Evolutionary conservation across 495 filamentous ascomycete genomes (phyloP), one percentile per base, ranked within the genome.

Genomic region (Xylaria acuta): DNA sequence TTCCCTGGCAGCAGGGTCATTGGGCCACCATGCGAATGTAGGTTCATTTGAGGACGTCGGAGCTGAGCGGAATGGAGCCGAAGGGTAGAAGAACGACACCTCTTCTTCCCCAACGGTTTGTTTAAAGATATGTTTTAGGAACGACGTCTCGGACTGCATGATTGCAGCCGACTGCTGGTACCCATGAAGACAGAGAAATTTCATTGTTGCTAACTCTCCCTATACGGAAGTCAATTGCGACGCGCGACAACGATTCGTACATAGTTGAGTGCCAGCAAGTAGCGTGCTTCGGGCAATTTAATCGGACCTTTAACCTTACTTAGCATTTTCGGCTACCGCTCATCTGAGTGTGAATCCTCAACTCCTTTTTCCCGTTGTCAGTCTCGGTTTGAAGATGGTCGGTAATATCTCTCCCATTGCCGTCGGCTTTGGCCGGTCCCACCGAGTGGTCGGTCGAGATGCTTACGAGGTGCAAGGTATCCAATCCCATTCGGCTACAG

Each of bases 81-180:
- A 60, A 30, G 56, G 56, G 32, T 60, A 60, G 16, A 34, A 60
- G 6, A 60, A n/a, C 18, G 27, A 34, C 16, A 60, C 43, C 1
- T 47, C 56, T 34, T 60, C 56, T n/a, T 38, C 56, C 32, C 56
- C 56, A 20, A 60, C 12, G 0, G 56, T 38, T 34, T 60, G 30
- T n/a, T 60, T 8, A 6, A 60, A 38, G 56, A 60, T 38, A 30
- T 60, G 0, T 60, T 60, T 60, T 7, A 60, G 16, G 56, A 60
- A 60, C 5, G 56, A 38, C 1, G 56, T 60, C 56, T 60, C 56
- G 18, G 56, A 60, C 56, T 60, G 56, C 56, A 60, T 60, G 5
- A 60, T 60, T 38, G 56, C 56, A 60, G 56, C 56, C 32, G 56
- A 60, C 18, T 60, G 56, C 56, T 60, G 56, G 32, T 60, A 60